Evolutionary conservation across 129 eudicot species (phyloP).

Genomic region (carrot (Daucus carota)): DNA sequence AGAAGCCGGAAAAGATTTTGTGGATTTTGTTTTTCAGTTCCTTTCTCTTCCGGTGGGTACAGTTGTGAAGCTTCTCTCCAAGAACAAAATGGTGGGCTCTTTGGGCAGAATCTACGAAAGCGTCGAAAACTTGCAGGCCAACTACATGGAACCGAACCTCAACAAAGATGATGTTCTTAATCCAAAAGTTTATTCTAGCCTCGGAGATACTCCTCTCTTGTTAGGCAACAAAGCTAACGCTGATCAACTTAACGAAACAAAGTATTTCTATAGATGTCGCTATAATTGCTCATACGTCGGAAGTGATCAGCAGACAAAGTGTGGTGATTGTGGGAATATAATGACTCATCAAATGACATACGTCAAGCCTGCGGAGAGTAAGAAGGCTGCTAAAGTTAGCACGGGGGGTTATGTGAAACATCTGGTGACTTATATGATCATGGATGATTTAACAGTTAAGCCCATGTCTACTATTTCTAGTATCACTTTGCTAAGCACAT

Average conservation of each 20-base stretch:
- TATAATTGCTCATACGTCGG: no score
- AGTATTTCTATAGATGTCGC: no score
- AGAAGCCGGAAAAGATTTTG: slow-evolving; percentile 33
- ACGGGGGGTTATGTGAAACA: no score
- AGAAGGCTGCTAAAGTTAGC: no score
- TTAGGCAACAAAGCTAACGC: background rate
- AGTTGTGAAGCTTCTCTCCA: slow-evolving; percentile 1
- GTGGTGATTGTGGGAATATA: no score
- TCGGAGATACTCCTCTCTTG: background rate
- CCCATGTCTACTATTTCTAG: no score
- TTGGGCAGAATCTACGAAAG: background rate
- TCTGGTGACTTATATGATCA: no score
- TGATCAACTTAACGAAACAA: background rate
- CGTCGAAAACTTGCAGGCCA: background rate
- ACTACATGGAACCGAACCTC: background rate
- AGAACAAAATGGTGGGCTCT: slow-evolving; percentile 12
- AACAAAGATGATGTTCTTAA: background rate
- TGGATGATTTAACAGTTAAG: no score
- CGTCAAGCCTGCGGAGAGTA: no score
- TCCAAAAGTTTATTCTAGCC: background rate
- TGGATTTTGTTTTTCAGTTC: slow-evolving; percentile 20
- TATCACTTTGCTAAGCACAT: no score
- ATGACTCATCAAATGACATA: no score
- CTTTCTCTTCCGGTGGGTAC: slow-evolving; percentile 4
- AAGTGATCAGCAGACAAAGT: no score